A percentile compares a stretch with the other conserved stretches of the same genome.
Conservation (phyloP, 176 grass and related monocot species). For the Alloteropsis semialata region DNA sequence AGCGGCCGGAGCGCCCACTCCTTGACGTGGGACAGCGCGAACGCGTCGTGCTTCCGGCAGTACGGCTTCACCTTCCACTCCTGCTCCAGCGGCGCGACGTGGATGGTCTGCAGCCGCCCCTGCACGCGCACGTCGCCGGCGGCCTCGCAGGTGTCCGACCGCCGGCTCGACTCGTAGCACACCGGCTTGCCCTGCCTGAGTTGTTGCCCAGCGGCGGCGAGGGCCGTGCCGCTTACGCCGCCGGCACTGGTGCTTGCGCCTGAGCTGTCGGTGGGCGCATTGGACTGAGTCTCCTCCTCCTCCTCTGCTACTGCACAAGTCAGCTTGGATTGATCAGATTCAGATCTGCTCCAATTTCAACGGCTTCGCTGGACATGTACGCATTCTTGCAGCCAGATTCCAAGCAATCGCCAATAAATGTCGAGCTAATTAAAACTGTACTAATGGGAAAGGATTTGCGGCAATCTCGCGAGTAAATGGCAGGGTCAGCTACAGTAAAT, state of each 20-base stretch:
- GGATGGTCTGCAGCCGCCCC: slow-evolving; percentile 35
- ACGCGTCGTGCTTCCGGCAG: slow-evolving; percentile 50
- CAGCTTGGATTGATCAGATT: slow-evolving; percentile 23
- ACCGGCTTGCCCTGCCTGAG: slow-evolving; percentile 3
- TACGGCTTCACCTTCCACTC: slow-evolving; percentile 61
- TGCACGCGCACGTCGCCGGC: slow-evolving; percentile 51
- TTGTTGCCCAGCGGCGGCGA: not conserved
- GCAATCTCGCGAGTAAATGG: not conserved
- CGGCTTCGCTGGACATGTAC: not conserved
- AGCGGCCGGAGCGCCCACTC: slow-evolving; percentile 53
- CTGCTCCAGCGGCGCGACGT: slow-evolving; percentile 25
- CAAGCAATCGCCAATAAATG: not conserved
- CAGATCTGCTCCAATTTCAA: slow-evolving; percentile 15
- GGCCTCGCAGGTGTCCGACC: slow-evolving; percentile 66
- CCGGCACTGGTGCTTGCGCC: too few relatives aligned
- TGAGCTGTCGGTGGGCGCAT: not conserved
- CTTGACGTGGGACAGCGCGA: slow-evolving; percentile 46
- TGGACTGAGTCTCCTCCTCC: slow-evolving; percentile 14
- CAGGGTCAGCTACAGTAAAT: not conserved
- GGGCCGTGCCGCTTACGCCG: not conserved
- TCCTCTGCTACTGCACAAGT: slow-evolving; percentile 20
- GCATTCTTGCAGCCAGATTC: not conserved
- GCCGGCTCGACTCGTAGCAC: slow-evolving; percentile 59
- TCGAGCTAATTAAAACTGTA: not conserved
- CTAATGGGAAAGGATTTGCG: not conserved